These are phyloP conservation scores for Isatis tinctoria DNA, from an alignment of 345 rosid species.

Conservation along the genomic window DNA sequence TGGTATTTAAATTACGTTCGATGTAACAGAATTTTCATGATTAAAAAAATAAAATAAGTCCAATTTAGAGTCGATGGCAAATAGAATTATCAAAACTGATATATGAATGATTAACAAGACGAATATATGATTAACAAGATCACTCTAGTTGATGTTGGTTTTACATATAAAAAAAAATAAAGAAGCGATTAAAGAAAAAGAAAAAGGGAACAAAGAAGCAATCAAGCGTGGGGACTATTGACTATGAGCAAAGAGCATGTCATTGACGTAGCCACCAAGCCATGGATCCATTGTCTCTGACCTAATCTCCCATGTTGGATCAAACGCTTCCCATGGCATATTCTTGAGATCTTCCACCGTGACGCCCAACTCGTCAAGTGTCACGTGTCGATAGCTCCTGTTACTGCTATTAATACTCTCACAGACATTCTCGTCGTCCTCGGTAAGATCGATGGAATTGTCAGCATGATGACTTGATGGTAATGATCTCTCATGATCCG, in stretches of 20 bases:
- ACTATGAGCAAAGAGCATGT: not conserved
- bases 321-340: constrained; percentile 13
- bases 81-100: not conserved
- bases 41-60: not conserved
- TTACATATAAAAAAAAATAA: not conserved
- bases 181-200: not conserved
- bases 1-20: too few species aligned
- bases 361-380: constrained; percentile 8
- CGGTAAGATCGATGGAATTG: not conserved
- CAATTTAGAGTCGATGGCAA: not conserved
- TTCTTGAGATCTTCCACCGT: constrained; percentile 21
- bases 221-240: not conserved
- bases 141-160: not conserved
- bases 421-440: not conserved
- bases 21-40: too few species aligned
- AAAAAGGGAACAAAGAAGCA: not conserved
- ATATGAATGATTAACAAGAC: not conserved
- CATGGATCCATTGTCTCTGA: constrained; percentile 19
- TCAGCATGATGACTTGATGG: not conserved
- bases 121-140: not conserved
- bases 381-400: not conserved
- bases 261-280: not conserved
- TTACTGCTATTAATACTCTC: not conserved
- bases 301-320: constrained; percentile 27
- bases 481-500: not conserved